A percentile compares a stretch with the other conserved stretches of the same genome.
Conservation (phyloP, 2,329 filamentous ascomycete species). For the Colletotrichum coccodes region DNA sequence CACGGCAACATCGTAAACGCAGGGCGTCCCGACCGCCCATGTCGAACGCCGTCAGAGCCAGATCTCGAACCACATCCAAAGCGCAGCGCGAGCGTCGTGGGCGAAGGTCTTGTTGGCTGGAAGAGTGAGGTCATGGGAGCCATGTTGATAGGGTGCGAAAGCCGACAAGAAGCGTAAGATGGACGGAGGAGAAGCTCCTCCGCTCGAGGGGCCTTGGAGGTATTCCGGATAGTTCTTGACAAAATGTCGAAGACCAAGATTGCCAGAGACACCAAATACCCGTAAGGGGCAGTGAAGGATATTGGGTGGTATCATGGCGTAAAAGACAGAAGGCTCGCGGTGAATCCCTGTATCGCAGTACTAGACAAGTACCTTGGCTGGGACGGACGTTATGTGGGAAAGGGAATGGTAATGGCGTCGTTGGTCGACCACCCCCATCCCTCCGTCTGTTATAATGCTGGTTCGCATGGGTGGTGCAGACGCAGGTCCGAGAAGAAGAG, state of each 20-base stretch:
- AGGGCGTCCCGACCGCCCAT: not conserved
- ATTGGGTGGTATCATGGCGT: slow-evolving; percentile 2
- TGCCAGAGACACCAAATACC: not conserved
- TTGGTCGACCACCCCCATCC: slow-evolving; percentile 15
- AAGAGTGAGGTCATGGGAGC: slow-evolving; percentile 3
- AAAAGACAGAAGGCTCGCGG: not conserved
- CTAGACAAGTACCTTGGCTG: not conserved
- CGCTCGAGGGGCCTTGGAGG: not conserved
- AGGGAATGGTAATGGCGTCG: not conserved
- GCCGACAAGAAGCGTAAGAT: slow-evolving; percentile 4
- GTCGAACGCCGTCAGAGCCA: not conserved
- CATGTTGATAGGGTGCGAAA: not conserved
- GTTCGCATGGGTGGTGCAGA: slow-evolving; percentile 42
- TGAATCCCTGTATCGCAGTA: not conserved
- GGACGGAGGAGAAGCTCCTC: not conserved
- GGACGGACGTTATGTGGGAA: not conserved
- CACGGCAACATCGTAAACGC: slow-evolving; percentile 7
- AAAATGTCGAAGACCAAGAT: slow-evolving; percentile 5
- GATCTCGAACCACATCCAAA: not conserved
- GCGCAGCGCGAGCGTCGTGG: not conserved
- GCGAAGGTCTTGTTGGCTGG: not conserved
- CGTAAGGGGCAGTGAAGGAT: slow-evolving; percentile 1
- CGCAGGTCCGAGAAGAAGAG: slow-evolving; percentile 54
- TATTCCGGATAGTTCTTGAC: not conserved
- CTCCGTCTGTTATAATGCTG: slow-evolving; percentile 30